phyloP scores from a whole-genome alignment of 176 grass and related monocot genomes.

The Triticum turgidum region DNA sequence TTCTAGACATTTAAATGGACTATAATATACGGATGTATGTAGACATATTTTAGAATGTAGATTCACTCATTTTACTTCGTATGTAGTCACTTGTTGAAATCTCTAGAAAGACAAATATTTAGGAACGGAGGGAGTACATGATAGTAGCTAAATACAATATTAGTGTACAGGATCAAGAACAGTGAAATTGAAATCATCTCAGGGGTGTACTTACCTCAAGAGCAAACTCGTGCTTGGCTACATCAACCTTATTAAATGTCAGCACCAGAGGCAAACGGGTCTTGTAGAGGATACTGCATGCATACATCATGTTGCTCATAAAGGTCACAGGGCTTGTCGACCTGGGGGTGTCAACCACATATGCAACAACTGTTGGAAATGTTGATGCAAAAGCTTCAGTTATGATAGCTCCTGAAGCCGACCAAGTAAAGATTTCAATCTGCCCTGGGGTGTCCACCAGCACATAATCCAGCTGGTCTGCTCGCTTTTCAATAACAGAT shows the following conservation, averaged over 20 bases:
- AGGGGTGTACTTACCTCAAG: conserved; percentile 49
- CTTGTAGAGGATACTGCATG: conserved; percentile 95
- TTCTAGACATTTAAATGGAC: too few species aligned
- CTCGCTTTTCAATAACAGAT: conserved; percentile 83
- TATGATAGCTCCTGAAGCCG: conserved; percentile 95
- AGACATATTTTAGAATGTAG: too few species aligned
- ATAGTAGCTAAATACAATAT: background rate
- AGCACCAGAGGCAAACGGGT: conserved; percentile 79
- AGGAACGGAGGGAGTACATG: background rate
- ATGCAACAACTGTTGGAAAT: conserved; percentile 89
- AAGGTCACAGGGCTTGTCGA: conserved; percentile 84
- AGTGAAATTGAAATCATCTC: background rate
- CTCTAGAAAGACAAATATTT: too few species aligned
- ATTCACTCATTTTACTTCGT: too few species aligned
- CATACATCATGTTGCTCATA: conserved; percentile 99
- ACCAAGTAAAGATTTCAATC: conserved; percentile 99
- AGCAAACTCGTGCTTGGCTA: conserved; percentile 83
- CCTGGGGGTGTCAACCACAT: conserved; percentile 87
- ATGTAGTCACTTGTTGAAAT: too few species aligned
- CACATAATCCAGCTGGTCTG: conserved; percentile 87
- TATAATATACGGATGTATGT: too few species aligned
- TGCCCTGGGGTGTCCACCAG: conserved; percentile 92
- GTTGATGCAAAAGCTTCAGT: conserved; percentile 96
- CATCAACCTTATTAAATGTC: conserved; percentile 94
- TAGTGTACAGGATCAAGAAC: background rate